Percentiles rank a stretch among this genome's conserved stretches.
phyloP scores from a whole-genome alignment of 495 filamentous ascomycete genomes.

The Terfezia claveryi region DNA sequence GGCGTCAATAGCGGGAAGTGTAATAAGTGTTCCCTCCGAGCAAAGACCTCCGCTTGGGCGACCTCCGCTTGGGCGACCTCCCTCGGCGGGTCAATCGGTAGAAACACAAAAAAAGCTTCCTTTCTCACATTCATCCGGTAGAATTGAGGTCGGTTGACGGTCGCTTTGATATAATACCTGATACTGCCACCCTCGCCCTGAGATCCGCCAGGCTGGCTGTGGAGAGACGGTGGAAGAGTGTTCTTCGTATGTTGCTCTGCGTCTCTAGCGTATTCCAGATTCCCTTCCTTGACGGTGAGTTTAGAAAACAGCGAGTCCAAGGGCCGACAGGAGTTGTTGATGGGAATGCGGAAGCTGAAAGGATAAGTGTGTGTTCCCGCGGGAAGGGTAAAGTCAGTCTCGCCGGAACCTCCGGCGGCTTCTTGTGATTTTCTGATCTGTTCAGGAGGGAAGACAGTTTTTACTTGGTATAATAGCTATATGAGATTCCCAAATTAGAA shows the following conservation, averaged over 20 bases:
- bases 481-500: no score
- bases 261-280: conserved; percentile 25
- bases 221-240: conserved; percentile 72
- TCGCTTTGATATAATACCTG: conserved; percentile 80
- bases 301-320: background rate
- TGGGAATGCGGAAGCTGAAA: conserved; percentile 79
- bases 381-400: conserved; percentile 39
- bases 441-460: conserved; percentile 39
- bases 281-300: conserved; percentile 3
- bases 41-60: conserved; percentile 57
- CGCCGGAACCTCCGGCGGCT: conserved; percentile 16
- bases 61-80: conserved; percentile 38
- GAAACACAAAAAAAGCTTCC: conserved; percentile 43
- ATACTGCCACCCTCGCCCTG: conserved; percentile 47
- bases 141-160: conserved; percentile 29
- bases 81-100: conserved; percentile 78
- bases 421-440: conserved; percentile 25
- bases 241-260: conserved; percentile 49
- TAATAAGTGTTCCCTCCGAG: conserved; percentile 45
- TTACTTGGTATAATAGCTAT: conserved; percentile 33
- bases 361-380: conserved; percentile 70
- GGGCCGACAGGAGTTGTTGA: conserved; percentile 60
- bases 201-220: conserved; percentile 40
- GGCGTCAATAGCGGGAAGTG: conserved; percentile 11
- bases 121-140: conserved; percentile 14